Evolutionary conservation across 139 green algal genomes (phyloP).

Genomic region (Haematococcus lacustris): DNA sequence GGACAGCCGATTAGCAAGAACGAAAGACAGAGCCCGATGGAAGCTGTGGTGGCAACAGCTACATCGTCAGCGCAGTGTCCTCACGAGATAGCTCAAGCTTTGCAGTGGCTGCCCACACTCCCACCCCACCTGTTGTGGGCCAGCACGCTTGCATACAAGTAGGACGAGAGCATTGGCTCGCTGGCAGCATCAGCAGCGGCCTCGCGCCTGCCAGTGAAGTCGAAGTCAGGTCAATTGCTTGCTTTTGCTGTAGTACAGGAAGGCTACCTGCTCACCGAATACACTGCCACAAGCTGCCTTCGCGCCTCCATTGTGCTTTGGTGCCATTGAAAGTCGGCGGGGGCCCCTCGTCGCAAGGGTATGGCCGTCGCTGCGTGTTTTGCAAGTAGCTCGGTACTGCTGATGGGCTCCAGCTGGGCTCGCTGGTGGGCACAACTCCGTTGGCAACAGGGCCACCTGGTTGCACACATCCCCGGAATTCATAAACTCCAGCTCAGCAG

Average conservation of each 20-base stretch:
- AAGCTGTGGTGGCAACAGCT: conserved; percentile 36
- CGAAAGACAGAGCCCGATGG: conserved; percentile 73
- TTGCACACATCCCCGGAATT: background rate
- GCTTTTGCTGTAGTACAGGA: background rate
- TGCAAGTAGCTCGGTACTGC: background rate
- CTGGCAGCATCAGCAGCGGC: conserved; percentile 40
- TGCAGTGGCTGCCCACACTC: too few relatives aligned
- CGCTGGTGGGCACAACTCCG: background rate
- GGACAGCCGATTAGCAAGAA: conserved; percentile 90
- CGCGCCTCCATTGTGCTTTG: background rate
- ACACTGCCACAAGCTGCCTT: background rate
- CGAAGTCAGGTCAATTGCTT: background rate
- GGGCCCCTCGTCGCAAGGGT: background rate
- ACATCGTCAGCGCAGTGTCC: background rate
- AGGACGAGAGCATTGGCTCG: conserved; percentile 83
- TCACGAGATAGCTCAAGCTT: background rate
- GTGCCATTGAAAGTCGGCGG: background rate
- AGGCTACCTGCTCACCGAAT: background rate
- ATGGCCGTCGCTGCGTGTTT: background rate
- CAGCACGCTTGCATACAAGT: conserved; percentile 87
- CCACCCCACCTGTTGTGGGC: conserved; percentile 60
- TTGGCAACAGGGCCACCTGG: background rate
- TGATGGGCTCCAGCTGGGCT: background rate
- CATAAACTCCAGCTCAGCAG: too few relatives aligned
- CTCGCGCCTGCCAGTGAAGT: conserved; percentile 25